phyloP scores from a whole-genome alignment of 306 rosid species.

The Luffa aegyptiaca region DNA sequence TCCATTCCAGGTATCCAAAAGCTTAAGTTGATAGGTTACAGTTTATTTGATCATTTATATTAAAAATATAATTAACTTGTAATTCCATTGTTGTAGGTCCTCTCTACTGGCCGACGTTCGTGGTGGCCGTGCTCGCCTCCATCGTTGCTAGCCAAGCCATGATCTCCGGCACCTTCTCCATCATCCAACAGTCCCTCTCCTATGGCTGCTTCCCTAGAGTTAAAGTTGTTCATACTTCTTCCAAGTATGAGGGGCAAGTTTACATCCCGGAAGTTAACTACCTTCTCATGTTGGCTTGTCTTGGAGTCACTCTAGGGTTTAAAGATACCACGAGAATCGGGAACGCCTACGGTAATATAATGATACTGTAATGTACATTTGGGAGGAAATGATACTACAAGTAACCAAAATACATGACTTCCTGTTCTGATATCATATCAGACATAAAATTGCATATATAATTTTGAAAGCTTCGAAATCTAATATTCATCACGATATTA shows the following conservation, averaged over 20 bases:
- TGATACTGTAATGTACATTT: too few relatives aligned
- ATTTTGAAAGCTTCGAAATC: not conserved
- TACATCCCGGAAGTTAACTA: conserved; percentile 26
- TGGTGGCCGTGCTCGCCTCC: conserved; percentile 23
- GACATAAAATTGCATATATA: not conserved
- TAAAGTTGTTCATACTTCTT: conserved; percentile 26
- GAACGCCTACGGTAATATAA: conserved; percentile 23
- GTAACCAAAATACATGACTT: not conserved
- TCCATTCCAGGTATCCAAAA: conserved; percentile 44
- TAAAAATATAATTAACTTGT: not conserved
- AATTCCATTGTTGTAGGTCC: not conserved
- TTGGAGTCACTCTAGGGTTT: conserved; percentile 14
- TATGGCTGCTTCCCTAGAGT: conserved; percentile 29
- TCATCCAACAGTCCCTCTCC: conserved; percentile 20
- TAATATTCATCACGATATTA: too few relatives aligned
- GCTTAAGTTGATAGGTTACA: not conserved
- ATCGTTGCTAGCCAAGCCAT: conserved; percentile 26
- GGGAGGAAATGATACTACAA: too few relatives aligned
- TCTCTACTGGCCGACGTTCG: conserved; percentile 29
- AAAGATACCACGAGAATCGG: conserved; percentile 9
- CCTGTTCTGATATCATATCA: not conserved
- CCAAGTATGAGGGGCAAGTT: conserved; percentile 22
- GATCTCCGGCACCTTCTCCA: conserved; percentile 31
- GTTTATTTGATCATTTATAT: not conserved
- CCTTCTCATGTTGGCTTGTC: conserved; percentile 23